Conservation (phyloP, 169 alveolate genomes). For the Babesia sp. region DNA sequence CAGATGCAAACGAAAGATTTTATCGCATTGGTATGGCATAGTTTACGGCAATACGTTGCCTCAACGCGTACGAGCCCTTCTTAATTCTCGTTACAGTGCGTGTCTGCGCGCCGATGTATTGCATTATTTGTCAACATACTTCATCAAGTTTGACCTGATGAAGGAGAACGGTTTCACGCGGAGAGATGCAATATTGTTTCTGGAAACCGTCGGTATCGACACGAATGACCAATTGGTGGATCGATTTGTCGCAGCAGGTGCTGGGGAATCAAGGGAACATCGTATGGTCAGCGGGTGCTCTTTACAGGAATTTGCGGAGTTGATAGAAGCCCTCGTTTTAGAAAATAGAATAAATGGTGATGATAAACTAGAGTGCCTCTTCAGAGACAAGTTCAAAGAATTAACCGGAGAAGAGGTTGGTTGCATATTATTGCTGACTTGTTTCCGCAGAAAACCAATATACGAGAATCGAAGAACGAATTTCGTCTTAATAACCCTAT, state of each 20-base stretch:
- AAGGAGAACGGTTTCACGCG: conserved; percentile 58
- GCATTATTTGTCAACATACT: conserved; percentile 17
- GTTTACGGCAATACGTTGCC: conserved; percentile 35
- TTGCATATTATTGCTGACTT: not conserved
- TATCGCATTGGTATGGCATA: conserved; percentile 32
- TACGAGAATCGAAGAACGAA: not conserved
- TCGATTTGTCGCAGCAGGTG: conserved; percentile 25
- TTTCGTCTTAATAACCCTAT: conserved; percentile 41
- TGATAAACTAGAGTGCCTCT: conserved; percentile 1
- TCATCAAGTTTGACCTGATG: conserved; percentile 31
- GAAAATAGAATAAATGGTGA: conserved; percentile 23
- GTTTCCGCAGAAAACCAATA: not conserved
- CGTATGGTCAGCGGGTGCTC: conserved; percentile 57
- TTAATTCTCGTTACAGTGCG: conserved; percentile 36
- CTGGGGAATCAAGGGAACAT: conserved; percentile 34
- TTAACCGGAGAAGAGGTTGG: conserved; percentile 8
- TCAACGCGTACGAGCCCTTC: conserved; percentile 12
- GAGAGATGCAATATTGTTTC: conserved; percentile 38
- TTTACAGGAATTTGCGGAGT: conserved; percentile 49
- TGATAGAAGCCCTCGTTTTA: conserved; percentile 43
- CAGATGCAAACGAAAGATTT: conserved; percentile 15
- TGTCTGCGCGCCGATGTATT: conserved; percentile 14
- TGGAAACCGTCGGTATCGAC: conserved; percentile 22
- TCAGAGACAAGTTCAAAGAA: conserved; percentile 9
- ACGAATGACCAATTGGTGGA: conserved; percentile 6